Percentiles rank a stretch among this genome's conserved stretches.
These are phyloP conservation scores for Pisolithus albus DNA, from an alignment of 768 basidiomycete genomes.

Conservation along the genomic window DNA sequence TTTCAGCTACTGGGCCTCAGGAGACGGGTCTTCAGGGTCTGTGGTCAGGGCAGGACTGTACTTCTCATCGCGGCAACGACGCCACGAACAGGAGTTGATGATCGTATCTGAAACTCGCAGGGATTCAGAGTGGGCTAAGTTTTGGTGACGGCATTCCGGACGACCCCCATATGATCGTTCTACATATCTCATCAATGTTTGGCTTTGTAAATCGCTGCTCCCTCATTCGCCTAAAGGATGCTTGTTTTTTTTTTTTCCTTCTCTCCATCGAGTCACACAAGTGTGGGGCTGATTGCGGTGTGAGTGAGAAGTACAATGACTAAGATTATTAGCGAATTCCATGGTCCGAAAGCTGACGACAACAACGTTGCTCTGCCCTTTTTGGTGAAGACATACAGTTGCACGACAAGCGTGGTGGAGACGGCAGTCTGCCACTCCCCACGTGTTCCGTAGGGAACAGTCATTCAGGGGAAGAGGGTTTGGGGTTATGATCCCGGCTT, in stretches of 20 bases:
- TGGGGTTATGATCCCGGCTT: slow-evolving; percentile 23
- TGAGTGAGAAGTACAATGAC: background rate
- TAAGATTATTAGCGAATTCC: background rate
- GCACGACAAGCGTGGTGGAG: background rate
- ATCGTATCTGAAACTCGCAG: slow-evolving; percentile 13
- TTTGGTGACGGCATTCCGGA: slow-evolving; percentile 12
- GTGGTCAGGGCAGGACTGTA: background rate
- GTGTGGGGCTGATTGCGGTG: background rate
- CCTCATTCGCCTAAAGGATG: slow-evolving; percentile 5
- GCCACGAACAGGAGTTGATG: slow-evolving; percentile 11
- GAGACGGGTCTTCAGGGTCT: slow-evolving; percentile 12
- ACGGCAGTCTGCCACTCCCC: background rate
- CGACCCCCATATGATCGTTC: slow-evolving; percentile 18
- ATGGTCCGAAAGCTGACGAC: background rate
- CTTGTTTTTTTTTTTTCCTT: background rate
- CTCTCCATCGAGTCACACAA: background rate
- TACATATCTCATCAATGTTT: slow-evolving; percentile 2
- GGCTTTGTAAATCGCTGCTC: slow-evolving; percentile 8
- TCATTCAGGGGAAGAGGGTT: background rate
- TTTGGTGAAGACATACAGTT: background rate
- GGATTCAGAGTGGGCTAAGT: slow-evolving; percentile 16
- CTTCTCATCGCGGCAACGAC: background rate
- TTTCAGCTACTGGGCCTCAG: slow-evolving; percentile 8
- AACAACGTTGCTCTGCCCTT: background rate
- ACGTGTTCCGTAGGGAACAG: background rate